Percentiles rank a stretch among this genome's conserved stretches.
Evolutionary conservation across 208 protist species (phyloP).

Genomic region (Kentomonas sorsogonicus): DNA sequence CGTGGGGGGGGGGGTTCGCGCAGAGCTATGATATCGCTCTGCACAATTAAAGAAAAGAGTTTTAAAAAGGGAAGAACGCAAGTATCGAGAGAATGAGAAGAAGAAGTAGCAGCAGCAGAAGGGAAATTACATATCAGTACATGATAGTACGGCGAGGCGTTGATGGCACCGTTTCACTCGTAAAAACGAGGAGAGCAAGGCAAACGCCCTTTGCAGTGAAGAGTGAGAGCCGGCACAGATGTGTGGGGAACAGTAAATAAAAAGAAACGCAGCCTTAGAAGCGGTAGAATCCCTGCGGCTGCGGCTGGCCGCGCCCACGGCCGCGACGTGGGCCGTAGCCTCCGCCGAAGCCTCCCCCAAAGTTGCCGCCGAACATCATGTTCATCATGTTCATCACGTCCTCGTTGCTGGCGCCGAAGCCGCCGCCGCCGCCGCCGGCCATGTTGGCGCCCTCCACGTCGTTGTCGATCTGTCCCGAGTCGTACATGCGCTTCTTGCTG

Average conservation of each 20-base stretch:
- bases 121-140: no score
- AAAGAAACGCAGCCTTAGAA: background rate
- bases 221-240: background rate
- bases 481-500: slow-evolving; percentile 87
- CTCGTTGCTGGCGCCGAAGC: slow-evolving; percentile 14
- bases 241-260: background rate
- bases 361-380: slow-evolving; percentile 45
- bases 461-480: slow-evolving; percentile 84
- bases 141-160: no score
- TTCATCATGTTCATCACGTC: slow-evolving; percentile 55
- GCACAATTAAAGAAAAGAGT: no score
- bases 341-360: slow-evolving; percentile 20
- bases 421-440: slow-evolving; percentile 16
- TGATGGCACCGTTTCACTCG: no score
- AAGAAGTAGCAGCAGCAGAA: no score
- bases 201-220: background rate
- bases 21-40: no score
- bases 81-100: no score
- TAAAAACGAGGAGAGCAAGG: background rate
- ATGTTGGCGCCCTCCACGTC: slow-evolving; percentile 61
- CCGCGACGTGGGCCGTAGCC: slow-evolving; percentile 14
- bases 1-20: no score
- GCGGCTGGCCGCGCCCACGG: slow-evolving; percentile 19
- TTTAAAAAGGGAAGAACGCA: no score
- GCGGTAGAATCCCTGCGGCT: slow-evolving; percentile 10